Base-by-base conservation (phyloP, 495 filamentous ascomycete genomes). In the Aspergillus biplanus region DNA sequence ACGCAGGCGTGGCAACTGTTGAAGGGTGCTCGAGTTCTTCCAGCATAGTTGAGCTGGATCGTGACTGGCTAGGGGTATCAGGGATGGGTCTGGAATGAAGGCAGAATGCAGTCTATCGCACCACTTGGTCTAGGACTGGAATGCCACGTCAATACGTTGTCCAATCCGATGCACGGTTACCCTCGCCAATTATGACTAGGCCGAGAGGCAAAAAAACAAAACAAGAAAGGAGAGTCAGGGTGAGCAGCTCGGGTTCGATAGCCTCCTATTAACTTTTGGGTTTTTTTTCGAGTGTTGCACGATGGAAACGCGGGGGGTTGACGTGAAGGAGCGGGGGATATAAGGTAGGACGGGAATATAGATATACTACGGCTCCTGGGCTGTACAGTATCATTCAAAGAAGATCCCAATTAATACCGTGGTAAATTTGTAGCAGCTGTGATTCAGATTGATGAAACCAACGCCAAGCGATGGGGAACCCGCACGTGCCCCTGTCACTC, bases 121-220 rank as follows among this genome's bases (percentile, higher is more conserved):
- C 67, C 64, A 70, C 67, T 66, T 69, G 66, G 69, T 66, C 62
- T 58, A 63, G 56, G 59, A 34, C 68, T 69, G 67, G 63, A 79
- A 77, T 76, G 75, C 72, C 74, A 74, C 71, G 74, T 75, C 70
- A 65, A 70, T 70, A 60, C 46, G 58, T 61, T 64, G 61, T 66
- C 64, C 64, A 62, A 67, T 72, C 71, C 70, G 46, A 65, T 49
- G 64, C 68, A 71, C 65, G 59, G 65, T 68, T 42, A 60, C 63
- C 46, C 58, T 62, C 50, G 42, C 12, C 56, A 18, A 33, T 16
- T 16, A 46, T 6, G 13, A 35, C 32, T n/a, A 32, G 31, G 46
- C 33, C 33, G 32, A 35, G n/a, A 63, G 52, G 47, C 31, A 54
- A 56, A 52, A 52, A 31, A 61, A 47, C 62, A 49, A 56, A 57